Base-by-base conservation (phyloP, 768 basidiomycete genomes). In the Hypholoma sublateritium region DNA sequence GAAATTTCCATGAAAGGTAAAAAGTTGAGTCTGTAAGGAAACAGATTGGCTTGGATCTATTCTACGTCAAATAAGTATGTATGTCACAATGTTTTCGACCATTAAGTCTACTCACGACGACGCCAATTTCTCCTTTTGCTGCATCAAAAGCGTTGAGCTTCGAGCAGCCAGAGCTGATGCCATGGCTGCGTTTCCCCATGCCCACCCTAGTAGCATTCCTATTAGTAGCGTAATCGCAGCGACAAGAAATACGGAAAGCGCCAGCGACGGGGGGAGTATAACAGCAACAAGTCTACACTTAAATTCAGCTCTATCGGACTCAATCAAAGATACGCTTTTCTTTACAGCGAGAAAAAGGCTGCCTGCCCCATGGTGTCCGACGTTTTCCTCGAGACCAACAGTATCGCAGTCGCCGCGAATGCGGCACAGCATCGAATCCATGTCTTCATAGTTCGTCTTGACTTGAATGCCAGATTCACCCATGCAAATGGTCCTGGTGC, bases 161-260 rank as follows among this genome's bases (percentile, higher is more conserved):
- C 77, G 68, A 1, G 69, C 75, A 47, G 72, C 64, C 21, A 73
- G 60, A 4, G 70, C 75, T 8, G 78, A 70, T 4, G 72, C 77
- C 76, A 78, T 80, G 0, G 73, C 72, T 13, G 75, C 78, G 47
- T 62, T 69, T 22, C 75, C 77, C 73, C 77, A 77, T 17, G 76
- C 79, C 79, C 79, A 80, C 16, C 78, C 78, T 24, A 77, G 42
- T 17, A 76, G 59, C 74, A 80, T 76, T 69, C 76, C 77, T 6
- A 75, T 14, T 3, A 77, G 56, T 12, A 77, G 49, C 3, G 72
- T 77, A 16, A 68, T 48, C 5, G 61, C 56, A 3, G 72, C 76
- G 46, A 76, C 53, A 2, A 73, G 22, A 57, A 76, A 78, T 22
- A 78, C 55, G 1, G 75, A 74, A 16, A 77, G 55, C 5, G 77